Base-by-base conservation (phyloP, 1,284 basidiomycete genomes). In the Coniferiporia sulphurascens region DNA sequence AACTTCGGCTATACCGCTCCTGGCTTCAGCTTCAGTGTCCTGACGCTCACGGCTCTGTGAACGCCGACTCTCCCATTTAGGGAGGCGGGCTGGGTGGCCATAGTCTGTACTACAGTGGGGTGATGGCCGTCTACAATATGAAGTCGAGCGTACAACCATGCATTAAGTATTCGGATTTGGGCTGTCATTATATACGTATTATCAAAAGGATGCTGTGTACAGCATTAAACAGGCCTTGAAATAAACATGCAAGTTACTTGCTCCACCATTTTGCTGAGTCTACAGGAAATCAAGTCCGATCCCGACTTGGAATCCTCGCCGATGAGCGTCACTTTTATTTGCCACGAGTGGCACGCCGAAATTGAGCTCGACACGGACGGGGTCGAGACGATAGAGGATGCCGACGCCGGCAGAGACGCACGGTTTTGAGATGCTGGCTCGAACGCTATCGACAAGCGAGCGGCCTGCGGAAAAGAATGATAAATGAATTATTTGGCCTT, bases 221-320 rank as follows among this genome's bases (percentile, higher is more conserved):
- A 41, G 9, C 38, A 12, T 15, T 10, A 41, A 41, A 41, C 38
- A 10, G 9, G 12, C 15, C 9, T 41, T 41, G 38, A 10, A 12
- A 12, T 41, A 10, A 10, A 41, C 38, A 41, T 12, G 15, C 15
- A 41, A 15, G 9, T 10, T 15, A 41, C 15, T 10, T 41, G 38
- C 38, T 41, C 38, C 9, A 41, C 38, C 38, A 41, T 41, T 41
- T 41, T 41, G 27, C 38, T 12, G 15, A 8, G 38, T 15, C 38
- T 41, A 41, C 68, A 91, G 67, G 69, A 90, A 96, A 67, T 95
- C 92, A 58, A 99, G 71, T 0, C 96, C 97, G 62, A 99, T 84
- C 2, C 97, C 96, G 22, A 98, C 83, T 70, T 97, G 94, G 50
- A 98, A 76, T 0, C 96, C 97, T 65, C 87, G 86, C 58, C 89